Base-by-base conservation (phyloP, 495 filamentous ascomycete genomes). In the Hypoxylon rickii region DNA sequence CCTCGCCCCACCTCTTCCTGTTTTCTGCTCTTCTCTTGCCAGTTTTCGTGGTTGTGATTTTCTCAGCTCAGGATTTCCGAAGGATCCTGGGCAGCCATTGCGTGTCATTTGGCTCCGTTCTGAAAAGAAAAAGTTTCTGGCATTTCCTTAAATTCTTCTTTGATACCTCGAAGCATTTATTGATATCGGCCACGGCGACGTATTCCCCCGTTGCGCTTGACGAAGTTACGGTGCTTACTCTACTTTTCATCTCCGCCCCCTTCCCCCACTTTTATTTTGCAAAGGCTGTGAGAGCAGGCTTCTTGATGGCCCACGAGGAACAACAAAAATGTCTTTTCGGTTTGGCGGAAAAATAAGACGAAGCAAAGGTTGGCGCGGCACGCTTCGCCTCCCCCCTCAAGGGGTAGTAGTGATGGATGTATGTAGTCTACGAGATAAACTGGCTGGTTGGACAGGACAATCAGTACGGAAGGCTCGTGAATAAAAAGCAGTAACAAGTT, bases 101-200 rank as follows among this genome's bases (percentile, higher is more conserved):
- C 13, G 40, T 58, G 39, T 56, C 18, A 33, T 51, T 62, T 59
- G 56, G 53, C 55, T 59, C 50, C 50, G 48, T 63, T 57, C 45
- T 54, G 32, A 64, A 64, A 68, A 65, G 58, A 65, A 67, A 66
- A 69, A 65, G 61, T 66, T 66, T 57, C 58, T 64, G 63, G 63
- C 53, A 64, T 66, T 65, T 69, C 59, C 55, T 57, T 64, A 50
- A 58, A 59, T 39, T 51, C 55, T 62, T 64, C 50, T 64, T 69
- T 69, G 66, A 69, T 69, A 69, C 66, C 66, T 69, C 59, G 41
- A 56, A 53, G 66, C 66, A 63, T 66, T 65, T 54, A 43, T 61
- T 62, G 63, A 66, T 55, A 60, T 38, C 44, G 49, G 64, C 52
- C 64, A 44, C 55, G 54, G 50, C 56, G 39, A 56, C 46, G 46